These are phyloP conservation scores for Leishmania braziliensis DNA, from an alignment of 208 protist genomes.

Conservation along the genomic window DNA sequence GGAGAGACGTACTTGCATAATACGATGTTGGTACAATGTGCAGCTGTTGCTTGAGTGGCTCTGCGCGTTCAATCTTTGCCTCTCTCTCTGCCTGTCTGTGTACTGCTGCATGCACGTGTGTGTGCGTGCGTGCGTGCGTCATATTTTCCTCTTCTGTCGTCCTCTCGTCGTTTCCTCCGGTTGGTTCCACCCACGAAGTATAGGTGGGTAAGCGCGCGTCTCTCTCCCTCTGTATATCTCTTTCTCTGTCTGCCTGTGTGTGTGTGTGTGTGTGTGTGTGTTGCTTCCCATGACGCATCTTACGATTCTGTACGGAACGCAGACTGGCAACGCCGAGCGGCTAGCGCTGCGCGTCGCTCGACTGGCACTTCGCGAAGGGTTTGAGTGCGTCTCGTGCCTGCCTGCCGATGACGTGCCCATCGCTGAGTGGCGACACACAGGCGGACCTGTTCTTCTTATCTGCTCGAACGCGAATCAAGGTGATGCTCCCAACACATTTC, in stretches of 20 bases:
- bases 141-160: background rate
- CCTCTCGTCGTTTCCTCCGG: background rate
- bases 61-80: background rate
- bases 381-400: constrained; percentile 44
- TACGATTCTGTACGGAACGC: constrained; percentile 82
- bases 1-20: no score
- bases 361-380: constrained; percentile 55
- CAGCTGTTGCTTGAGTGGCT: background rate
- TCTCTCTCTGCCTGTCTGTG: background rate
- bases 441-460: constrained; percentile 61
- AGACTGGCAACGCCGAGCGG: constrained; percentile 78
- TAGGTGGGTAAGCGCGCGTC: background rate
- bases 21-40: background rate
- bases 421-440: constrained; percentile 40
- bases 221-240: background rate
- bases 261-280: background rate
- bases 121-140: background rate
- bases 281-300: constrained; percentile 32
- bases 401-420: constrained; percentile 69
- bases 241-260: no score
- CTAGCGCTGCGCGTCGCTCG: constrained; percentile 62
- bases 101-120: background rate
- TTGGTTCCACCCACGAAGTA: background rate
- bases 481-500: constrained; percentile 75
- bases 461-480: constrained; percentile 87